Conservation (phyloP, 495 filamentous ascomycete genomes). For the Penicillium turbatum region DNA sequence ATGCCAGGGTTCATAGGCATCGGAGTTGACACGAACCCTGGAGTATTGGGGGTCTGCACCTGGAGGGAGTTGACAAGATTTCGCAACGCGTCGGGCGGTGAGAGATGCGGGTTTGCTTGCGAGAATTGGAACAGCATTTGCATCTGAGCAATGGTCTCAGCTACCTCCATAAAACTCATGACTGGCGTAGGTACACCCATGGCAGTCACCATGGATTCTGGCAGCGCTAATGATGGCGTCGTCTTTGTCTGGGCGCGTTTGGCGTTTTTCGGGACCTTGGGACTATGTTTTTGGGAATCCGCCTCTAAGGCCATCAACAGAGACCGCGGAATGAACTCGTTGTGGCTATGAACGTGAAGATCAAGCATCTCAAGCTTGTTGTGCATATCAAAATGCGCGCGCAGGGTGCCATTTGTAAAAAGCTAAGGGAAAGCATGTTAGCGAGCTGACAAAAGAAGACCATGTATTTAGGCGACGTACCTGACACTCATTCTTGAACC, state of each 20-base stretch:
- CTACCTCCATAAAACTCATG: slow-evolving; percentile 67
- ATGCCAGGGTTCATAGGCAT: slow-evolving; percentile 21
- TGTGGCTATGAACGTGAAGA: slow-evolving; percentile 57
- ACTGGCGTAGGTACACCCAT: slow-evolving; percentile 56
- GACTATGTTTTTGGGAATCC: slow-evolving; percentile 63
- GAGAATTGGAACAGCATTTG: slow-evolving; percentile 60
- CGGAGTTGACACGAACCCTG: slow-evolving; percentile 24
- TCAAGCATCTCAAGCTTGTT: slow-evolving; percentile 71
- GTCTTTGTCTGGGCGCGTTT: slow-evolving; percentile 57
- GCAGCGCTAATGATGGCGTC: slow-evolving; percentile 50
- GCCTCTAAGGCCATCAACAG: slow-evolving; percentile 46
- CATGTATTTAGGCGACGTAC: slow-evolving; percentile 40
- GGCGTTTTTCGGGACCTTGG: slow-evolving; percentile 59
- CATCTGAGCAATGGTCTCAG: slow-evolving; percentile 74
- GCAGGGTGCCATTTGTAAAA: slow-evolving; percentile 57
- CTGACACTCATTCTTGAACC: slow-evolving; percentile 66
- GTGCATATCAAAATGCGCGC: slow-evolving; percentile 62
- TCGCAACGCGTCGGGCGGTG: slow-evolving; percentile 58
- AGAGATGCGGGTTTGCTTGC: slow-evolving; percentile 52
- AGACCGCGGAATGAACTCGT: slow-evolving; percentile 63
- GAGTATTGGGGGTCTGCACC: slow-evolving; percentile 30
- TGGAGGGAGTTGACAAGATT: slow-evolving; percentile 51
- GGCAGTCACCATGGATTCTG: slow-evolving; percentile 58
- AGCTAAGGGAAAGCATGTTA: slow-evolving; percentile 43
- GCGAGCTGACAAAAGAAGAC: not conserved